Conservation (phyloP, 805 yeast species). For the Saturnispora kantuleensis region DNA sequence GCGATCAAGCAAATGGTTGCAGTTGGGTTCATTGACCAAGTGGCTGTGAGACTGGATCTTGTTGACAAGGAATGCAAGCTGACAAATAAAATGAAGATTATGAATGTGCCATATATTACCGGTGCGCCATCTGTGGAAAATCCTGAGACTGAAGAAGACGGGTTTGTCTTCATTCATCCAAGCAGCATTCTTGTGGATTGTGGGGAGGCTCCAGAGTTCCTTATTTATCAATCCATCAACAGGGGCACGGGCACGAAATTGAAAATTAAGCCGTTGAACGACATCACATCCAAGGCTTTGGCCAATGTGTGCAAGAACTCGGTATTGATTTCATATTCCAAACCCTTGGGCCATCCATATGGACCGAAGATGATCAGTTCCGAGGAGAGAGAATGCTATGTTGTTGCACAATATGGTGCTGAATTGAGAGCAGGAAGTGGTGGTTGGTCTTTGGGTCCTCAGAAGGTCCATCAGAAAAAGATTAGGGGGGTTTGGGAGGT, state of each 20-base stretch:
- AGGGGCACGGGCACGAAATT: conserved; percentile 39
- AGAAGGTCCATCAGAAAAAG: conserved; percentile 66
- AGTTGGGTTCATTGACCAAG: conserved; percentile 86
- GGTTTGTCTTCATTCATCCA: conserved; percentile 72
- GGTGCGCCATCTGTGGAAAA: conserved; percentile 32
- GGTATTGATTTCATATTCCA: conserved; percentile 71
- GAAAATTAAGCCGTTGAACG: conserved; percentile 69
- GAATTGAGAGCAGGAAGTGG: conserved; percentile 56
- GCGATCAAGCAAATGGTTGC: conserved; percentile 86
- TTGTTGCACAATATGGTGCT: conserved; percentile 85
- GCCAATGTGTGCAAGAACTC: conserved; percentile 69
- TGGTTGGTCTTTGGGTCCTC: conserved; percentile 86
- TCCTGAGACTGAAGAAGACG: conserved; percentile 33
- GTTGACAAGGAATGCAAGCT: conserved; percentile 52
- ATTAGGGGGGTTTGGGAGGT: conserved; percentile 57
- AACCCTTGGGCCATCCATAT: conserved; percentile 85
- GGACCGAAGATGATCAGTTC: conserved; percentile 63
- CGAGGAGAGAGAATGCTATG: conserved; percentile 76
- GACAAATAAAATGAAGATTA: conserved; percentile 47
- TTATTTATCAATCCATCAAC: conserved; percentile 66
- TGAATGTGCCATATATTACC: conserved; percentile 56
- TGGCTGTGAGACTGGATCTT: conserved; percentile 76
- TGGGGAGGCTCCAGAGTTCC: conserved; percentile 63
- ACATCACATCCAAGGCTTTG: conserved; percentile 62
- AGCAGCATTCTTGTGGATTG: conserved; percentile 48